Evolutionary conservation across 805 yeast species (phyloP).

Genomic region (Wickerhamomyces silvicola): DNA sequence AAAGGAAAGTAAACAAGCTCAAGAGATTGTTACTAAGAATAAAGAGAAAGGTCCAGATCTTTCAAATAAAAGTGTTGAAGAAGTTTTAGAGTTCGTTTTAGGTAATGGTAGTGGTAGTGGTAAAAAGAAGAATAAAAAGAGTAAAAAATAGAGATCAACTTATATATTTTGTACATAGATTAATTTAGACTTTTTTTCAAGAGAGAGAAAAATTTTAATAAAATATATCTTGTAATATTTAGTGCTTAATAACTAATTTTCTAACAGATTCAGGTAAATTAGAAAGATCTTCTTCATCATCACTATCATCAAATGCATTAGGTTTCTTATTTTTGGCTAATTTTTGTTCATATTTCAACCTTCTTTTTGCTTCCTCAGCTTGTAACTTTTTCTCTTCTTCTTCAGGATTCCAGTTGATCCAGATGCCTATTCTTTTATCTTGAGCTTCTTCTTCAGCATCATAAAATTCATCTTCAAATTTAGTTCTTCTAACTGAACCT

Average conservation of each 20-base stretch:
- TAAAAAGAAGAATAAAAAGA: slow-evolving; percentile 18
- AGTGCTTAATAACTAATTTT: slow-evolving; percentile 16
- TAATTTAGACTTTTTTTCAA: background rate
- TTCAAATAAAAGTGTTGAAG: slow-evolving; percentile 64
- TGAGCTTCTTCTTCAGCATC: slow-evolving; percentile 63
- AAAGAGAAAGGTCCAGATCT: slow-evolving; percentile 45
- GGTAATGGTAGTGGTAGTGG: slow-evolving; percentile 36
- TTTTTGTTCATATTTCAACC: slow-evolving; percentile 19
- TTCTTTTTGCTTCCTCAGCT: slow-evolving; percentile 20
- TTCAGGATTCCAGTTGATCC: slow-evolving; percentile 53
- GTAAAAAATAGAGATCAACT: slow-evolving; percentile 1
- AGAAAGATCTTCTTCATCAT: slow-evolving; percentile 20
- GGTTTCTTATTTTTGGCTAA: slow-evolving; percentile 15
- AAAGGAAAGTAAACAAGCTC: slow-evolving; percentile 29
- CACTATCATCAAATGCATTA: slow-evolving; percentile 19
- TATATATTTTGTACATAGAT: slow-evolving; percentile 6
- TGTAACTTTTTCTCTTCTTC: slow-evolving; percentile 27
- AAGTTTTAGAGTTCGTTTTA: slow-evolving; percentile 63
- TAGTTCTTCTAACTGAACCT: slow-evolving; percentile 53
- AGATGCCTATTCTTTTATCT: slow-evolving; percentile 49
- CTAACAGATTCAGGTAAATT: slow-evolving; percentile 23
- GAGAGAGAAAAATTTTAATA: background rate
- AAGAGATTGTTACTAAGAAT: slow-evolving; percentile 6
- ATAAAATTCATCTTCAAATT: slow-evolving; percentile 44
- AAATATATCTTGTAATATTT: background rate